Percentiles rank a stretch among this genome's conserved stretches.
These are phyloP conservation scores for Torrubiella hemipterigena DNA, from an alignment of 2,329 filamentous ascomycete species.

Conservation along the genomic window DNA sequence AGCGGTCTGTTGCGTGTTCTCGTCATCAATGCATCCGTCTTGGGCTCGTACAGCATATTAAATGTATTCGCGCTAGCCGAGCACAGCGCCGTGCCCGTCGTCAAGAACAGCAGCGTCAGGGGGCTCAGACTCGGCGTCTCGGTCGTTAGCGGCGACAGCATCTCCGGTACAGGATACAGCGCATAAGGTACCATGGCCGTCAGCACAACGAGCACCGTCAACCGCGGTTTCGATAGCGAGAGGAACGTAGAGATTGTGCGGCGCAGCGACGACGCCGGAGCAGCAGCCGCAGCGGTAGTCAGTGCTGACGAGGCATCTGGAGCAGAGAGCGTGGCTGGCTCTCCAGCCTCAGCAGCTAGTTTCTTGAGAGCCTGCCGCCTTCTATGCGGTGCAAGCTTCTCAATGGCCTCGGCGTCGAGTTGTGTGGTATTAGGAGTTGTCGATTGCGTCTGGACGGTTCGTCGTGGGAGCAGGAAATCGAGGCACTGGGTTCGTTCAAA, in stretches of 20 bases:
- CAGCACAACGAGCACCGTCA: constrained; percentile 83
- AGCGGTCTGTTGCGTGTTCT: constrained; percentile 86
- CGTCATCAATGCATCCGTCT: constrained; percentile 84
- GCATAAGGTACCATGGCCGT: constrained; percentile 86
- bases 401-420: constrained; percentile 8
- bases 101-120: constrained; percentile 84
- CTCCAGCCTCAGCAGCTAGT: constrained; percentile 6
- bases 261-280: constrained; percentile 38
- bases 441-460: constrained; percentile 11
- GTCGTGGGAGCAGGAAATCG: constrained; percentile 18
- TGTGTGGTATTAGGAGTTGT: not conserved
- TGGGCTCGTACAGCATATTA: constrained; percentile 93
- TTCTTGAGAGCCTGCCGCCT: constrained; percentile 19
- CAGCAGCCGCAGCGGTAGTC: constrained; percentile 36
- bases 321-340: constrained; percentile 22
- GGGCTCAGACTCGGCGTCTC: constrained; percentile 75
- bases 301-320: constrained; percentile 44
- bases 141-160: constrained; percentile 56
- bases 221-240: constrained; percentile 86
- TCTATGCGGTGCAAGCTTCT: constrained; percentile 20
- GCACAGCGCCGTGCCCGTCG: constrained; percentile 76
- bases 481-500: constrained; percentile 25
- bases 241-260: constrained; percentile 71
- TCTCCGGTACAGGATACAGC: constrained; percentile 80
- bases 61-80: constrained; percentile 86